Evolutionary conservation across 2,329 filamentous ascomycete genomes (phyloP), one percentile per base, ranked within the genome.

Genomic region (Ascochyta fabae): DNA sequence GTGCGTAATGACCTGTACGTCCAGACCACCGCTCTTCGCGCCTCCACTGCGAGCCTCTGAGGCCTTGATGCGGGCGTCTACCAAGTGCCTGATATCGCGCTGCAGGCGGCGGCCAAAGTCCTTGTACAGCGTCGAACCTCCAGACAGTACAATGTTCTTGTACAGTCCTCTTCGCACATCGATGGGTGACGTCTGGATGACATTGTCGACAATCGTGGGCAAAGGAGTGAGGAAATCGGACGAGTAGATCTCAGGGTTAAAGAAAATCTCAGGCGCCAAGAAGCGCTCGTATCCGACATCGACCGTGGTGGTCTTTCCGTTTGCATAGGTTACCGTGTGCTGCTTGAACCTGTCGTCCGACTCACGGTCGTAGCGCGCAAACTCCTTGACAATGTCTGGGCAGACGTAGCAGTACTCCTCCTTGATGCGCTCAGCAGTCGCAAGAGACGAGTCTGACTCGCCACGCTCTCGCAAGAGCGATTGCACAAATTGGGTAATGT

Each of bases 191-290:
- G 92, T 94, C 79, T 99, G 95, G 69, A 99, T 99, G 61, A 98
- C 95, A 53, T 89, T 90, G 74, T 99, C 95, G 59, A 99, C 96
- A 46, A 99, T 95, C 46, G 86, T 90, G 23, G 95, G 95, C 8
- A 99, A 85, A 13, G 95, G 95, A 12, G 95, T 99, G 64, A 99
- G 81, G 82, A 99, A 99, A 75, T 99, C 95, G 65, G 94, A 98
- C 59, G 92, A 96, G 84, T 98, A 98, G 71, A 99, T 99, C 80
- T 99, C 95, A 27, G 95, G 95, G 79, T 99, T 99, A 86, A 99
- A 99, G 80, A 99, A 99, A 73, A 99, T 99, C 78, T 99, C 95
- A 23, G 96, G 96, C 2, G 95, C 95, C 57, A 99, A 84, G 84
- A 99, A 99, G 31, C 95, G 90, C 78, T 99, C 95, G 79, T 98